Evolutionary conservation across 177 flowering plant species (phyloP), one percentile per base, ranked within the genome.

Genomic region (Vitis hybrid): DNA sequence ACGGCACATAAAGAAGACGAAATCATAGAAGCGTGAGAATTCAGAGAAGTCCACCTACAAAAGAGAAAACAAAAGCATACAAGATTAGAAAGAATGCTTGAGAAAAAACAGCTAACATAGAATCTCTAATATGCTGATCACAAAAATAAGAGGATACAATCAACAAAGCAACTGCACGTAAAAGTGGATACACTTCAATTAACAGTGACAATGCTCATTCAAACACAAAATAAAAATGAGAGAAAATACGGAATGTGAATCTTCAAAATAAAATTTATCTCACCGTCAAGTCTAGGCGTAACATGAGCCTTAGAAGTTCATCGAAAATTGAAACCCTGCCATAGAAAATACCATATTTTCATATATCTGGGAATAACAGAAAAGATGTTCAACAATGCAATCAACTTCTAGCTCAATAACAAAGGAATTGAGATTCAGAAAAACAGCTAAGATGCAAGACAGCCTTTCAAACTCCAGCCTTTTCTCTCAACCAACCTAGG

Each of bases 1-100:
- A 26, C 97, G 92, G 72, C 93, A 93, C 68, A 93, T 79, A 81
- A 91, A 91, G 87, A 88, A 95, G 26, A 93, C 94, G 84, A 93
- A 93, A 68, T 86, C 90, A 83, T 95, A 95, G 81, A 95, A 93
- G 67, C 87, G 82, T 19, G 89, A 74, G 75, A 94, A 94, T 69
- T 83, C 88, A 15, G 82, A 81, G 64, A 84, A 90, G 66, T 91
- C 96, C 34, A 64, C 91, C 98, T 95, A 73, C 56, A 80, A 68
- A 73, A 61, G 49, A 66, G 30, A 26, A 26, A 26, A 26, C 30
- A 52, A 71, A 65, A 23, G 11, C 21, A 8, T 48, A 30, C 57
- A 78, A 66, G 12, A 18, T 58, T 18, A 58, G 30, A 10, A 59
- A 10, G 14, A 19, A 45, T 49, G 19, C 9, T 9, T 18, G 52